Evolutionary conservation across 1,284 basidiomycete species (phyloP).

Genomic region (Trichosporon ovoides): DNA sequence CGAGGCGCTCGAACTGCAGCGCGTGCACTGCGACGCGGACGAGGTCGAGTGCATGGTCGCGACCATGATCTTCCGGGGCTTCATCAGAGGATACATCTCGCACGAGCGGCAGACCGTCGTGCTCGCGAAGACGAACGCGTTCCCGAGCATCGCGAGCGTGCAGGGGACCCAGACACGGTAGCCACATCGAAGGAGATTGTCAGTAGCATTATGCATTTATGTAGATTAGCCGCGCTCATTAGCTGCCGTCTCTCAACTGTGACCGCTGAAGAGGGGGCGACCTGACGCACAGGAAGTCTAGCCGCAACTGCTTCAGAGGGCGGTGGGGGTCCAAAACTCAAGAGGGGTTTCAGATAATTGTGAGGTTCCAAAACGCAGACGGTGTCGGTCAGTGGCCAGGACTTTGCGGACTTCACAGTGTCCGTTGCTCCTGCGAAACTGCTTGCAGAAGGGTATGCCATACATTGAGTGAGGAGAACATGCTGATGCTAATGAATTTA

Average conservation of each 20-base stretch:
- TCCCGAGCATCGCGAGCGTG: conserved; percentile 53
- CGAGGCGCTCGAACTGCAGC: conserved; percentile 62
- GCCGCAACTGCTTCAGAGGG: too few relatives aligned
- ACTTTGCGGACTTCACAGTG: too few relatives aligned
- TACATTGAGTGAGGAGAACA: conserved; percentile 12
- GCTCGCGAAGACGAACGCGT: conserved; percentile 71
- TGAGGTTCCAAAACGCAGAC: too few relatives aligned
- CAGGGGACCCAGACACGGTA: too few relatives aligned
- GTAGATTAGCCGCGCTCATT: neutral
- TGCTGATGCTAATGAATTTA: conserved; percentile 5
- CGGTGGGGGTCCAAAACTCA: too few relatives aligned
- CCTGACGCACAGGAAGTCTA: too few relatives aligned
- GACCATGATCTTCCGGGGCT: conserved; percentile 88
- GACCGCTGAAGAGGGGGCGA: too few relatives aligned
- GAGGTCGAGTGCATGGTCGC: conserved; percentile 93
- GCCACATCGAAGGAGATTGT: neutral
- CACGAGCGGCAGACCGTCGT: conserved; percentile 93
- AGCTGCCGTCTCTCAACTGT: too few relatives aligned
- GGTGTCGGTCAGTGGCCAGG: too few relatives aligned
- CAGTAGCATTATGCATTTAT: neutral
- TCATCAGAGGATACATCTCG: conserved; percentile 90
- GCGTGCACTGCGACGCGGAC: conserved; percentile 55
- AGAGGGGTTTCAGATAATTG: too few relatives aligned
- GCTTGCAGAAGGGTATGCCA: conserved; percentile 7
- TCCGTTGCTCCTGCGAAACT: too few relatives aligned